Percentiles rank a stretch among this genome's conserved stretches.
Evolutionary conservation across 495 filamentous ascomycete species (phyloP).

Genomic region (Penicillium herquei): DNA sequence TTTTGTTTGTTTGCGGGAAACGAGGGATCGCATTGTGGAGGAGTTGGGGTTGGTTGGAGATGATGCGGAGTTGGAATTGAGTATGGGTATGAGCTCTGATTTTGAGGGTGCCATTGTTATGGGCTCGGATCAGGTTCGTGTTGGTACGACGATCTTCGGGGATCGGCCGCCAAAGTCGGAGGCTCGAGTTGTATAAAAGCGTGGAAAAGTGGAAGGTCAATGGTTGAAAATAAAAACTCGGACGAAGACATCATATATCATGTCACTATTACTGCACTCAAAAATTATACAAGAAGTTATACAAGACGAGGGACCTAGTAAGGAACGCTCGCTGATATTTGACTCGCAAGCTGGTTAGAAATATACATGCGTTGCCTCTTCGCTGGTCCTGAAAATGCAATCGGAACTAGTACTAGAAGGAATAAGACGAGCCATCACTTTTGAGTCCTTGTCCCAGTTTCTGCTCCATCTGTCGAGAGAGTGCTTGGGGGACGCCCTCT

Average conservation of each 20-base stretch:
- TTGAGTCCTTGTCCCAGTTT: constrained; percentile 58
- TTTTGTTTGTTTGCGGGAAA: constrained; percentile 66
- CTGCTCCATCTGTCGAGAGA: constrained; percentile 86
- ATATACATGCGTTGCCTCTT: constrained; percentile 25
- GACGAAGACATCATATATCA: not conserved
- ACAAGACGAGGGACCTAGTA: constrained; percentile 16
- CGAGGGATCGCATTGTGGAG: constrained; percentile 60
- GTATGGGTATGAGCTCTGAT: constrained; percentile 91
- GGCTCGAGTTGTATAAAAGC: constrained; percentile 42
- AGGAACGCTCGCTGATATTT: constrained; percentile 23
- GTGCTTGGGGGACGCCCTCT: constrained; percentile 74
- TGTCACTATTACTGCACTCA: not conserved
- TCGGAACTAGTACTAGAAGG: constrained; percentile 11
- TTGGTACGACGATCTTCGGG: constrained; percentile 93
- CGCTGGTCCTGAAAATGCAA: constrained; percentile 1
- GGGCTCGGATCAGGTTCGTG: constrained; percentile 91
- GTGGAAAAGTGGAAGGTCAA: not conserved
- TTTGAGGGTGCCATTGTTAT: constrained; percentile 83
- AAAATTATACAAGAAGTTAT: constrained; percentile 8
- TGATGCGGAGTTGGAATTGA: constrained; percentile 56
- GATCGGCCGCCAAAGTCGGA: constrained; percentile 70
- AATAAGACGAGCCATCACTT: not conserved
- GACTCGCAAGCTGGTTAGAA: constrained; percentile 17
- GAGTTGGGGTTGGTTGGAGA: constrained; percentile 44
- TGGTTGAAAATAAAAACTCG: not conserved